phyloP scores from a whole-genome alignment of 179 eudicot species.

The Camellia oleifera region DNA sequence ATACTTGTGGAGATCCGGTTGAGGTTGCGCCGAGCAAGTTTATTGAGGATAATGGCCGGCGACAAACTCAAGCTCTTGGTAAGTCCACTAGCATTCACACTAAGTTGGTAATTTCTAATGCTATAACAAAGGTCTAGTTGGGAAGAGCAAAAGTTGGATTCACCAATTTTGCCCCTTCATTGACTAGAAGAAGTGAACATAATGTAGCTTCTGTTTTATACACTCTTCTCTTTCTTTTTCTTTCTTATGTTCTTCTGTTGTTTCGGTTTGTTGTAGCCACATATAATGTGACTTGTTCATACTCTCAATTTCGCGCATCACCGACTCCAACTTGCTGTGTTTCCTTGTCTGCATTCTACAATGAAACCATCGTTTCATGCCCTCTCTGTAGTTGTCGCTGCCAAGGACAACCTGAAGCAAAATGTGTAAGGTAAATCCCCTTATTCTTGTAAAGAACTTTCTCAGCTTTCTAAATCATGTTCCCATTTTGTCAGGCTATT shows the following conservation, averaged over 20 bases:
- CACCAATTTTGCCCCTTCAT: too few species aligned
- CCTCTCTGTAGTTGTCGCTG: conserved; percentile 80
- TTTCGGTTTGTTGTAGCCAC: conserved; percentile 47
- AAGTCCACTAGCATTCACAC: conserved; percentile 12
- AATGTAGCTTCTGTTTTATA: too few species aligned
- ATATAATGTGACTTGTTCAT: conserved; percentile 61
- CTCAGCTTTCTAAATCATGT: too few species aligned
- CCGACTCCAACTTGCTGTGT: conserved; percentile 85
- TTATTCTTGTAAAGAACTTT: background rate
- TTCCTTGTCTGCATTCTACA: conserved; percentile 85
- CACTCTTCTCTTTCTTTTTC: too few species aligned
- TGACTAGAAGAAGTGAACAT: too few species aligned
- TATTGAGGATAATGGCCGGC: conserved; percentile 60
- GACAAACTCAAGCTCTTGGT: conserved; percentile 80
- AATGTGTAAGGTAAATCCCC: conserved; percentile 58
- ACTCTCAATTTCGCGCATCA: conserved; percentile 70
- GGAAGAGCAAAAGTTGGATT: too few species aligned
- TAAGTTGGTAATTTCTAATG: too few species aligned
- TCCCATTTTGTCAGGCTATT: too few species aligned
- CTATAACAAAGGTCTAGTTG: too few species aligned
- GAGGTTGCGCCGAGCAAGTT: conserved; percentile 59
- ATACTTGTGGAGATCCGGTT: conserved; percentile 62
- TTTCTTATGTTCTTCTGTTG: background rate
- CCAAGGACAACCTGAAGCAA: conserved; percentile 45
- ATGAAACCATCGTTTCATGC: conserved; percentile 56